A percentile compares a stretch with the other conserved stretches of the same genome.
Evolutionary conservation across 805 yeast genomes (phyloP).

Genomic region (Sugiyamaella floridensis): DNA sequence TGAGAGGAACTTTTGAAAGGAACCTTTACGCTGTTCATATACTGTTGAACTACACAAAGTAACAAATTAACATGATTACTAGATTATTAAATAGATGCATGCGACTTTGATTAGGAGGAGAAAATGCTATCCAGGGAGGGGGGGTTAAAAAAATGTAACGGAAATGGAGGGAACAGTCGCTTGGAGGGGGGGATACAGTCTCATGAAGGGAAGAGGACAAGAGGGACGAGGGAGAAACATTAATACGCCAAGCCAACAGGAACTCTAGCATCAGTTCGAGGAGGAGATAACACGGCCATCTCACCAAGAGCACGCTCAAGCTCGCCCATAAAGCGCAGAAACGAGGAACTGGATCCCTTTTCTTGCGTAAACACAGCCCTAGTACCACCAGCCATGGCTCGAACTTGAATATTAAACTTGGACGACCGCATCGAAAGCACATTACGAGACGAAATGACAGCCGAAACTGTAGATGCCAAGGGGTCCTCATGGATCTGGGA

Average conservation of each 20-base stretch:
- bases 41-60: too few species aligned
- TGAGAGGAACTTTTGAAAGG: too few species aligned
- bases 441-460: conserved; percentile 29
- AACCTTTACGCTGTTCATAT: too few species aligned
- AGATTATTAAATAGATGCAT: background rate
- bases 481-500: conserved; percentile 24
- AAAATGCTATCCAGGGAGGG: background rate
- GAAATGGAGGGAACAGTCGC: background rate
- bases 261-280: conserved; percentile 2
- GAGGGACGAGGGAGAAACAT: too few species aligned
- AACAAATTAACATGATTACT: too few species aligned
- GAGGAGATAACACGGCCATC: conserved; percentile 10
- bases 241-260: background rate
- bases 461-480: conserved; percentile 24
- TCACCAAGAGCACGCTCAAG: conserved; percentile 25
- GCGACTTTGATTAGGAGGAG: background rate
- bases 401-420: conserved; percentile 22
- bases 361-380: conserved; percentile 22
- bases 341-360: conserved; percentile 27
- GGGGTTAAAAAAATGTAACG: too few species aligned
- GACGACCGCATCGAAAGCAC: conserved; percentile 30
- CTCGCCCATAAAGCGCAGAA: conserved; percentile 25
- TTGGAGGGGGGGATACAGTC: background rate
- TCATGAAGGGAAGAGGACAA: too few species aligned
- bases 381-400: conserved; percentile 16